Conservation (phyloP, 2,329 filamentous ascomycete genomes). For the Fusarium newnesense region DNA sequence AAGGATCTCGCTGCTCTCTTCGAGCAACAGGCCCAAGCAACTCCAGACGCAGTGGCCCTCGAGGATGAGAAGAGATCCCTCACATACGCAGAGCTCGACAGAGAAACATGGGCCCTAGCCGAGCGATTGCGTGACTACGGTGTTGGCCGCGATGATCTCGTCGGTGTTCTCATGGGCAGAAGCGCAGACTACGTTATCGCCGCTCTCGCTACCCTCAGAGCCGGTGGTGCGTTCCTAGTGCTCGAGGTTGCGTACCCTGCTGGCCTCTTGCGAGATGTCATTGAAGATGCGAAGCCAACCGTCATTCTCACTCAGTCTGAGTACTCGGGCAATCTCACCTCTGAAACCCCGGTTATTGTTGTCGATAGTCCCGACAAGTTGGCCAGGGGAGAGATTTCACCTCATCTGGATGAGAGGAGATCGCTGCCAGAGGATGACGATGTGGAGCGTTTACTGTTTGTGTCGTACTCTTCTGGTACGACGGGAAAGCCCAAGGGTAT, state of each 20-base stretch:
- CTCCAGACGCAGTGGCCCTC: constrained; percentile 75
- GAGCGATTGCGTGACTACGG: constrained; percentile 72
- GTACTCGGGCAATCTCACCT: constrained; percentile 73
- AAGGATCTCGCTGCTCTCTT: constrained; percentile 81
- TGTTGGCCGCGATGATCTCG: constrained; percentile 77
- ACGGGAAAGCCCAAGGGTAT: constrained; percentile 86
- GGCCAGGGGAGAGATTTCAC: constrained; percentile 40
- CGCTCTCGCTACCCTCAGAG: constrained; percentile 79
- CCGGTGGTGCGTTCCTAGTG: constrained; percentile 83
- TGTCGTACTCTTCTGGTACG: constrained; percentile 83
- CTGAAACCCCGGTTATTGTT: constrained; percentile 70
- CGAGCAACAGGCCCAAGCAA: constrained; percentile 71
- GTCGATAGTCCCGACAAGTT: constrained; percentile 62
- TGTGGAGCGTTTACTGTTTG: constrained; percentile 78
- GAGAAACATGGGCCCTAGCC: constrained; percentile 72
- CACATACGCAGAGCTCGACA: constrained; percentile 79
- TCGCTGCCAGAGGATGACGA: constrained; percentile 72
- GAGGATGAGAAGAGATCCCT: constrained; percentile 75
- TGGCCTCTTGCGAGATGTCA: constrained; percentile 77
- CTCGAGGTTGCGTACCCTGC: constrained; percentile 83
- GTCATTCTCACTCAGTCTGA: constrained; percentile 76
- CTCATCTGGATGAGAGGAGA: constrained; percentile 54
- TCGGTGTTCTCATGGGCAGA: constrained; percentile 79
- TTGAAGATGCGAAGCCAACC: constrained; percentile 77
- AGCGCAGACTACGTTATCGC: constrained; percentile 84